Evolutionary conservation across 2,329 filamentous ascomycete genomes (phyloP), one percentile per base, ranked within the genome.

Genomic region (Lachnellula arida): DNA sequence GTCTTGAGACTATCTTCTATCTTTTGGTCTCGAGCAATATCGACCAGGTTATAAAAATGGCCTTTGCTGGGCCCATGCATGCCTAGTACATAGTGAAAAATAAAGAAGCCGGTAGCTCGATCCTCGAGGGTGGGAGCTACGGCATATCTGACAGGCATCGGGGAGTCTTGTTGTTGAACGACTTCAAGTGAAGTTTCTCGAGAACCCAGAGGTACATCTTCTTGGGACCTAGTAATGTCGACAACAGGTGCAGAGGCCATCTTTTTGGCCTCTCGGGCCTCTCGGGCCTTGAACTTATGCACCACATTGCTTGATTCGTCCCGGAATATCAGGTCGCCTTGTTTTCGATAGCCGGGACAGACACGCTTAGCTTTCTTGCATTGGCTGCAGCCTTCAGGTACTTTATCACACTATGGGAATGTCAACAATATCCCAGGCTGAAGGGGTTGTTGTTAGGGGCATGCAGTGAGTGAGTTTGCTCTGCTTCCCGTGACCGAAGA

Each of bases 251-350:
- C n/a, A 46, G 17, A 17, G 8, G 25, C 23, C 51, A 49, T 40
- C 19, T 14, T 34, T 19, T 42, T 37, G 6, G 58, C 71, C 54
- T 73, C 44, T 39, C 46, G 42, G 6, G 59, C 57, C 66, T 66
- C 70, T 61, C 67, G 68, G 5, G 71, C 72, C 55, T 73, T 67
- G 46, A 76, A 77, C 70, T 63, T 73, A 25, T 50, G 76, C 73
- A 79, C 79, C 54, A 82, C 79, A 64, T 80, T 78, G 34, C 74
- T 75, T 60, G 77, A 82, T 66, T 82, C 78, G 63, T 82, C 78
- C 43, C 80, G 76, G 61, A 83, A 82, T 73, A 82, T 81, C 58
- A 82, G 73, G 60, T 82, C 80, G 42, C 80, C 75, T 49, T 78
- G 71, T 59, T 80, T 79, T 44, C 80, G 72, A 62, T 83, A 83